These are phyloP conservation scores for Fusarium tjaetaba DNA, from an alignment of 2,329 filamentous ascomycete genomes.

Conservation along the genomic window DNA sequence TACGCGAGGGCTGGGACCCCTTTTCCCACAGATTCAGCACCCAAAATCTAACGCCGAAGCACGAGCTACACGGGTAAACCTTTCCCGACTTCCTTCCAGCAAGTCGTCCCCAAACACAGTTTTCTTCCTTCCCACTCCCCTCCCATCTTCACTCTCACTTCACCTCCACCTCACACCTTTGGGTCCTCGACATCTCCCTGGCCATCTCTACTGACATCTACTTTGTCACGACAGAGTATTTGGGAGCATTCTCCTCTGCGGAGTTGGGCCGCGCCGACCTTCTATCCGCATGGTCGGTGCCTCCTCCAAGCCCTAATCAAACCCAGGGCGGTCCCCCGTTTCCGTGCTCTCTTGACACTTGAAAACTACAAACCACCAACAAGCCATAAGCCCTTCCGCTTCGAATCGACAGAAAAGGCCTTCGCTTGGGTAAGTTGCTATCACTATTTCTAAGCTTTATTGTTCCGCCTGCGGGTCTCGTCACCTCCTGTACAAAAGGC, in stretches of 20 bases:
- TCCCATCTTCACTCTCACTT: not conserved
- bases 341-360: not conserved
- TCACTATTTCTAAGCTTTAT: too few relatives aligned
- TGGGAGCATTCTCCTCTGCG: not conserved
- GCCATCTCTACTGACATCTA: not conserved
- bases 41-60: not conserved
- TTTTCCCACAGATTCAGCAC: not conserved
- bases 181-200: not conserved
- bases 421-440: not conserved
- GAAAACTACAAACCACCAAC: not conserved
- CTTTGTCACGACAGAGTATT: too few relatives aligned
- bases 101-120: not conserved
- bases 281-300: not conserved
- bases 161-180: not conserved
- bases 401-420: too few relatives aligned
- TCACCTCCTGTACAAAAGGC: too few relatives aligned
- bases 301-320: not conserved
- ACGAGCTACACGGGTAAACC: not conserved
- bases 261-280: not conserved
- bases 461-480: not conserved
- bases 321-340: not conserved
- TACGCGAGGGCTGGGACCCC: not conserved
- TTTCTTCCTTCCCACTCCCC: not conserved
- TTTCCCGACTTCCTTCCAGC: not conserved
- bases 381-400: too few relatives aligned